A percentile compares a stretch with the other conserved stretches of the same genome.
Evolutionary conservation across 306 rosid species (phyloP).

Genomic region (Castanea mollissima): DNA sequence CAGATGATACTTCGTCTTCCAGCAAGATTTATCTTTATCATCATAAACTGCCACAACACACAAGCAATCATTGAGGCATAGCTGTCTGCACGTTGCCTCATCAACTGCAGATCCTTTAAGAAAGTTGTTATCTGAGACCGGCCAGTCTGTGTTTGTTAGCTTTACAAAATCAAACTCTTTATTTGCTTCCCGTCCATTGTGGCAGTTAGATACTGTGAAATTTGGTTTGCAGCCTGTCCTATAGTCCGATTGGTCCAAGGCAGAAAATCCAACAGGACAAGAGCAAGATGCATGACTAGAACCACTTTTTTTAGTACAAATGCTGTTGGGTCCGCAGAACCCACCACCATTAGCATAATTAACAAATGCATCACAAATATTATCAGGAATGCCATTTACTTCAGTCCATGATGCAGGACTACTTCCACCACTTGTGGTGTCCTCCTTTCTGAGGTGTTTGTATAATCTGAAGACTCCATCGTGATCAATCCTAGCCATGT

Average conservation of each 20-base stretch:
- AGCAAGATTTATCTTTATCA: background rate
- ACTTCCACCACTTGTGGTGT: no score
- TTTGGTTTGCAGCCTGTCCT: background rate
- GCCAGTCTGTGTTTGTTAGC: no score
- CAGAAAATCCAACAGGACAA: background rate
- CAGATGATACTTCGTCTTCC: constrained; percentile 28
- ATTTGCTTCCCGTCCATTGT: no score
- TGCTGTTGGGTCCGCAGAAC: background rate
- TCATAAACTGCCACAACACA: constrained; percentile 2
- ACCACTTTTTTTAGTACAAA: background rate
- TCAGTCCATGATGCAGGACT: no score
- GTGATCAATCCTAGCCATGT: constrained; percentile 23
- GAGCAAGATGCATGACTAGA: background rate
- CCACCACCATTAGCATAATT: no score
- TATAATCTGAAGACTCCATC: no score
- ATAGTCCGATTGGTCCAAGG: background rate
- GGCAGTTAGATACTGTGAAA: background rate
- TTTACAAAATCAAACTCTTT: no score
- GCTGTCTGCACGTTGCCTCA: background rate
- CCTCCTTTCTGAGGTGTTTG: no score
- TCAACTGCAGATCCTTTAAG: background rate
- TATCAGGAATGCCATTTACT: no score
- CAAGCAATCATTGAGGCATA: constrained; percentile 16
- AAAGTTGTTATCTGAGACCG: background rate
- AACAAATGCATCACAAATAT: no score